Evolutionary conservation across 2,329 filamentous ascomycete species (phyloP), one percentile per base, ranked within the genome.

Genomic region (Drechslerella stenobrocha): DNA sequence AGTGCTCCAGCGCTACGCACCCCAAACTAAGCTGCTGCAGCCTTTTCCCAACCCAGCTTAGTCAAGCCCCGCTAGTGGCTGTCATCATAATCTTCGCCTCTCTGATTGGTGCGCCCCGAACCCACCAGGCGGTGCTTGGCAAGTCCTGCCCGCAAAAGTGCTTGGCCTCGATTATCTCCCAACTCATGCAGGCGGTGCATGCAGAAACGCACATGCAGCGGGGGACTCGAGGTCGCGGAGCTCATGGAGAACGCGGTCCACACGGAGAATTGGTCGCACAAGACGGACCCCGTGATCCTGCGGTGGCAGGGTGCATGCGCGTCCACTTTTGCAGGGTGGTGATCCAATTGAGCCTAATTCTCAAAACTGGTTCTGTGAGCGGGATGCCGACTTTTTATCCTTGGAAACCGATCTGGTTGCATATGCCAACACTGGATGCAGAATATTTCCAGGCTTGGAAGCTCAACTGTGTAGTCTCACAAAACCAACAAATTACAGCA

Each of bases 51-150:
- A 66, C 57, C 28, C 32, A 53, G 61, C 48, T 37, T 58, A 66
- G 61, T 45, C 34, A n/a, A n/a, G n/a, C 8, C 20, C 28, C 53
- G 53, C 53, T 66, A 66, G 61, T 28, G 61, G 42, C 35, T 48
- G 61, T 66, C 28, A 66, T 57, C 61, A 66, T 9, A 30, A 53
- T 58, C 53, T 42, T 20, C 45, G 52, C 46, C 40, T 34, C 28
- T 55, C 47, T 50, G 46, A 66, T 52, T 66, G 61, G 61, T 50
- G 61, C 61, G 61, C 61, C 52, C 35, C n/a, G n/a, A n/a, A n/a
- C n/a, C n/a, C n/a, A n/a, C n/a, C n/a, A n/a, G n/a, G n/a, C 57
- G 52, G 53, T 44, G 15, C 37, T 48, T 48, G 52, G 52, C 37
- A 7, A 18, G 18, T 42, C 13, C 8, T 18, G 37, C 13, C 6